These are phyloP conservation scores for Fusarium newnesense DNA, from an alignment of 2,329 filamentous ascomycete genomes.

Conservation along the genomic window DNA sequence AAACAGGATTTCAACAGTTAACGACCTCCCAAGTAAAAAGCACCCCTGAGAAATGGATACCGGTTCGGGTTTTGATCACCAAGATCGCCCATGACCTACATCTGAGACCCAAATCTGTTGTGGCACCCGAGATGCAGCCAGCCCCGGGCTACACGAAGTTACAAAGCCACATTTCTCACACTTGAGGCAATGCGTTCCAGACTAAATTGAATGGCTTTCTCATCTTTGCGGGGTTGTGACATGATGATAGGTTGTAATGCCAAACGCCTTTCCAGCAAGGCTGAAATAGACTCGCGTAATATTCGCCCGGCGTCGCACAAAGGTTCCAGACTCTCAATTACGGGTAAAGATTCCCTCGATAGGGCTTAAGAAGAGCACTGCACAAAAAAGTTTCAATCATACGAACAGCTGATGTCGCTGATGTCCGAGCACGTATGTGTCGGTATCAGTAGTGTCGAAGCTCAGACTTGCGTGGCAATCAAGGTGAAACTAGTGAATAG, in stretches of 20 bases:
- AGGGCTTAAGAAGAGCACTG: background rate
- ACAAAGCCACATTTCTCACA: conserved; percentile 1
- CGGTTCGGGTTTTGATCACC: background rate
- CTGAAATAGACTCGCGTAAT: background rate
- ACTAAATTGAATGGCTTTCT: background rate
- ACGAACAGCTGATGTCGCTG: conserved; percentile 45
- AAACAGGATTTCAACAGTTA: background rate
- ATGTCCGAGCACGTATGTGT: conserved; percentile 17
- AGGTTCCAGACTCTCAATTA: background rate
- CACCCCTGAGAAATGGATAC: background rate
- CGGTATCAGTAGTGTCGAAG: background rate
- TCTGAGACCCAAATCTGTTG: background rate
- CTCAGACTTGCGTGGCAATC: background rate
- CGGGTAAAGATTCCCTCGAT: background rate
- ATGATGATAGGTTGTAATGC: background rate
- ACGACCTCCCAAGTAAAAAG: background rate
- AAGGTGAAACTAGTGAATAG: background rate
- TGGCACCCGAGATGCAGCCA: conserved; percentile 1
- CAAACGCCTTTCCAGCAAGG: background rate
- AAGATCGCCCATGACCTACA: background rate
- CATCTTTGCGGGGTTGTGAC: background rate
- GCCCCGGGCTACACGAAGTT: background rate
- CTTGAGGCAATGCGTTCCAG: background rate
- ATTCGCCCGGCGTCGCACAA: background rate
- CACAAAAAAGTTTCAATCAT: conserved; percentile 42